Percentiles rank a stretch among this genome's conserved stretches.
phyloP scores from a whole-genome alignment of 1,284 basidiomycete genomes.

The Pisolithus thermaeus region DNA sequence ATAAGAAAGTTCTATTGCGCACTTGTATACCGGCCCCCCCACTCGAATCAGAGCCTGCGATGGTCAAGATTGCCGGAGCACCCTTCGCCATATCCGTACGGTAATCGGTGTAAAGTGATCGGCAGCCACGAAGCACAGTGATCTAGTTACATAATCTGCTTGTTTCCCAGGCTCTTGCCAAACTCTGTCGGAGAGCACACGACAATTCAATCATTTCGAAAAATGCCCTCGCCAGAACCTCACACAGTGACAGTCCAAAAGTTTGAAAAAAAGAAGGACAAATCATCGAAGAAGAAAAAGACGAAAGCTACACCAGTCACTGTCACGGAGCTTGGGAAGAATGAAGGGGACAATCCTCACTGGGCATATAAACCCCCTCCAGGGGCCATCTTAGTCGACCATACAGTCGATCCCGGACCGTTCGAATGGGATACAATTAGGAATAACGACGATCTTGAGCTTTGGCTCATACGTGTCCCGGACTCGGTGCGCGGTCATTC shows the following conservation, averaged over 20 bases:
- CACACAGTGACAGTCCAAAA: slow-evolving; percentile 4
- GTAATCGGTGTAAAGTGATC: no score
- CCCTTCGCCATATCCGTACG: not conserved
- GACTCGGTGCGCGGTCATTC: slow-evolving; percentile 44
- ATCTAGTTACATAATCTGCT: slow-evolving; percentile 1
- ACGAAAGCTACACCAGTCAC: slow-evolving; percentile 1
- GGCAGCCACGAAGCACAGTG: no score
- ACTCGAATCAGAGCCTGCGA: slow-evolving; percentile 83
- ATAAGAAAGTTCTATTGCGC: slow-evolving; percentile 9
- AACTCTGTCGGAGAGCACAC: slow-evolving; percentile 13
- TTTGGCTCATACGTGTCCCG: slow-evolving; percentile 68
- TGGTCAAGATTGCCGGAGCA: slow-evolving; percentile 48
- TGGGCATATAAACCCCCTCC: slow-evolving; percentile 53
- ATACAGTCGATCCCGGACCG: slow-evolving; percentile 34
- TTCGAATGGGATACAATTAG: slow-evolving; percentile 66
- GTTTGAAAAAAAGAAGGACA: slow-evolving; percentile 4
- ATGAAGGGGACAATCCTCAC: slow-evolving; percentile 47
- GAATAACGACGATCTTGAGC: slow-evolving; percentile 53
- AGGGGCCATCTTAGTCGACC: slow-evolving; percentile 40
- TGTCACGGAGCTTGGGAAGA: slow-evolving; percentile 26
- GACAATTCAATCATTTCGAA: not conserved
- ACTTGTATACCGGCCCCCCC: slow-evolving; percentile 92
- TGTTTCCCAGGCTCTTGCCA: slow-evolving; percentile 22
- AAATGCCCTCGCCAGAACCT: slow-evolving; percentile 22
- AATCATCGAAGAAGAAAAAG: slow-evolving; percentile 5